phyloP scores from a whole-genome alignment of 768 basidiomycete genomes.

The Phanerodontia chrysosporium region DNA sequence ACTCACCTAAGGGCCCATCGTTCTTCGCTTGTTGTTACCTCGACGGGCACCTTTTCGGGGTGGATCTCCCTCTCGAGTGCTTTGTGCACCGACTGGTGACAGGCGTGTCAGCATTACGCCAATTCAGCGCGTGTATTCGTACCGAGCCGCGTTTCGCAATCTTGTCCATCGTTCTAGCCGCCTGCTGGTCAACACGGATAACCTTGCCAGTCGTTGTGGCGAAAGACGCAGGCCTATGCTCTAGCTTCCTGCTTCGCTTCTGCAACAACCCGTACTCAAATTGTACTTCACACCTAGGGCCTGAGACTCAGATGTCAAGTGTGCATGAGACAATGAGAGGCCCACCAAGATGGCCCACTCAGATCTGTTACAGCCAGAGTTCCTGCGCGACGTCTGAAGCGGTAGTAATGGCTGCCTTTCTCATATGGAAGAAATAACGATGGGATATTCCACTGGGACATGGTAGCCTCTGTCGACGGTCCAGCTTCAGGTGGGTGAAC shows the following conservation, averaged over 20 bases:
- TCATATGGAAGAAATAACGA: not conserved
- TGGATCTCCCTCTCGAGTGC: constrained; percentile 70
- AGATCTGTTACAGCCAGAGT: constrained; percentile 61
- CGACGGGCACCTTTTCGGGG: constrained; percentile 51
- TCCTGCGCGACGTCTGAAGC: constrained; percentile 40
- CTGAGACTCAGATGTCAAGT: not conserved
- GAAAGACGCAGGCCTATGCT: constrained; percentile 52
- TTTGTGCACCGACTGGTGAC: constrained; percentile 64
- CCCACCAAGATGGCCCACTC: constrained; percentile 57
- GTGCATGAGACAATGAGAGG: constrained; percentile 6
- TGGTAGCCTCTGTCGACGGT: not conserved
- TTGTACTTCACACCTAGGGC: constrained; percentile 72
- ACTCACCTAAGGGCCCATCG: constrained; percentile 69
- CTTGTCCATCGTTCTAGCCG: constrained; percentile 53
- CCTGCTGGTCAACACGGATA: constrained; percentile 47
- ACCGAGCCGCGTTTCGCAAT: constrained; percentile 54
- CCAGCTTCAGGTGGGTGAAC: not conserved
- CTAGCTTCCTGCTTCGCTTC: constrained; percentile 43
- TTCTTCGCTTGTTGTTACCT: constrained; percentile 56
- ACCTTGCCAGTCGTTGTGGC: constrained; percentile 52
- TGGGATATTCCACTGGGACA: not conserved
- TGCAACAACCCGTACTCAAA: constrained; percentile 73
- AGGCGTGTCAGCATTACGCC: not conserved
- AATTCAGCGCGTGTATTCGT: constrained; percentile 7
- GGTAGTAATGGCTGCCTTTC: constrained; percentile 33